Conservation (phyloP, 306 rosid species). For the Benincasa hispida region DNA sequence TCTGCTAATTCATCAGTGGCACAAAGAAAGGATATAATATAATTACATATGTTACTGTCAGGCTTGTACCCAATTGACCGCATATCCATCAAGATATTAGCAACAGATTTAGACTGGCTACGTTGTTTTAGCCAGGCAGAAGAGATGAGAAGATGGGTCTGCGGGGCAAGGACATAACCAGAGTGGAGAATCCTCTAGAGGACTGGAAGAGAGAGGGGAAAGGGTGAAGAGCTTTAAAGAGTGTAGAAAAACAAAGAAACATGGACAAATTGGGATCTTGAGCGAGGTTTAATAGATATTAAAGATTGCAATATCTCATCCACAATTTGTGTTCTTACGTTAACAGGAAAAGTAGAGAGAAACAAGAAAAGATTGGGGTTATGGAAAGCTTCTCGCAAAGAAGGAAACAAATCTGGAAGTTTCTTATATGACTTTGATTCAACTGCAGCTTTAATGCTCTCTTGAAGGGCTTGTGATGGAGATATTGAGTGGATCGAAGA, state of each 20-base stretch:
- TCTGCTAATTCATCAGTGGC: conserved; percentile 33
- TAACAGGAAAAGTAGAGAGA: conserved; percentile 40
- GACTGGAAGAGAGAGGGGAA: conserved; percentile 54
- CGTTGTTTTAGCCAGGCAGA: conserved; percentile 47
- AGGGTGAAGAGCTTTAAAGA: conserved; percentile 44
- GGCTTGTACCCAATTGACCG: conserved; percentile 52
- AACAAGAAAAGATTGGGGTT: conserved; percentile 60
- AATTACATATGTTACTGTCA: conserved; percentile 50
- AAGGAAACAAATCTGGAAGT: conserved; percentile 46
- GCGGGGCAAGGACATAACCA: conserved; percentile 56
- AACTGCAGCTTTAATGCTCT: conserved; percentile 33
- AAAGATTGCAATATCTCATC: conserved; percentile 72
- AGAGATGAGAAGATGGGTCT: conserved; percentile 50
- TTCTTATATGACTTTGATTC: conserved; percentile 42
- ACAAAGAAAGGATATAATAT: conserved; percentile 47
- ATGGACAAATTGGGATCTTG: conserved; percentile 30
- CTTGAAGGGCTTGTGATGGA: conserved; percentile 28
- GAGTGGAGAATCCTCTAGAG: conserved; percentile 43
- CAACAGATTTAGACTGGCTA: conserved; percentile 24
- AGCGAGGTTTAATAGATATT: conserved; percentile 49
- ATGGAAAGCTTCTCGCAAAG: conserved; percentile 24
- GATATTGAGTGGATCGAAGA: conserved; percentile 16
- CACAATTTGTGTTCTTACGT: conserved; percentile 30
- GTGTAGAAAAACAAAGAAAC: conserved; percentile 40
- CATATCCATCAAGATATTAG: conserved; percentile 47